A percentile compares a stretch with the other conserved stretches of the same genome.
These are phyloP conservation scores for Pseudogymnoascus sp. DNA, from an alignment of 2,329 filamentous ascomycete genomes.

Conservation along the genomic window DNA sequence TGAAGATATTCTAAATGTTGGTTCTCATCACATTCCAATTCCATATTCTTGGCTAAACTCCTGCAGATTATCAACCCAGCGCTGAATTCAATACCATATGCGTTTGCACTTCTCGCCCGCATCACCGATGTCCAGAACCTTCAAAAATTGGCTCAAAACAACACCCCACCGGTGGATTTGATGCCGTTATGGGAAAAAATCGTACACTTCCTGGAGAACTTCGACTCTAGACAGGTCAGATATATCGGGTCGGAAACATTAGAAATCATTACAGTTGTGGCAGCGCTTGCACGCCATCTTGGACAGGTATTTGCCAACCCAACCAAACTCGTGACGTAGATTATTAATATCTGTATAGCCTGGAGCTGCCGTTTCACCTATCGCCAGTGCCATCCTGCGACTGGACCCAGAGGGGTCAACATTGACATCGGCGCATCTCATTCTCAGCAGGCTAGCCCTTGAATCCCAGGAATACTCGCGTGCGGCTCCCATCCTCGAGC, in stretches of 20 bases:
- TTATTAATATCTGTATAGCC: slow-evolving; percentile 15
- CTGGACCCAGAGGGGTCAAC: slow-evolving; percentile 60
- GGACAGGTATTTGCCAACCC: slow-evolving; percentile 17
- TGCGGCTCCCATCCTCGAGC: slow-evolving; percentile 54
- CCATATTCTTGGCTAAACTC: not conserved
- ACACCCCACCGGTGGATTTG: not conserved
- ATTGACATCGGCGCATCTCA: slow-evolving; percentile 56
- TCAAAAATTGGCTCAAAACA: slow-evolving; percentile 14
- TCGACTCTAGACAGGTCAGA: slow-evolving; percentile 46
- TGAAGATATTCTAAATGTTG: slow-evolving; percentile 32
- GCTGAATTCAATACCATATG: slow-evolving; percentile 51
- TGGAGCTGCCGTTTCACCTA: slow-evolving; percentile 19
- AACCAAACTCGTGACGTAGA: not conserved
- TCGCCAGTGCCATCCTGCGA: slow-evolving; percentile 45
- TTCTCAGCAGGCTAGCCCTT: slow-evolving; percentile 49
- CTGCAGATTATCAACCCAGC: slow-evolving; percentile 38
- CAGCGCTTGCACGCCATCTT: slow-evolving; percentile 15
- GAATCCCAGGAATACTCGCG: slow-evolving; percentile 44
- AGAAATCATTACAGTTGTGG: slow-evolving; percentile 34
- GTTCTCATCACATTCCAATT: slow-evolving; percentile 8
- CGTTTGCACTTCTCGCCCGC: slow-evolving; percentile 44
- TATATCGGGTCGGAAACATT: slow-evolving; percentile 43
- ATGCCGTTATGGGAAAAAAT: slow-evolving; percentile 41
- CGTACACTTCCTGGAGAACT: slow-evolving; percentile 31
- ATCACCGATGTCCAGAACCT: slow-evolving; percentile 33